Base-by-base conservation (phyloP, 1,139 yeast genomes). In the Protomyces inundatus region DNA sequence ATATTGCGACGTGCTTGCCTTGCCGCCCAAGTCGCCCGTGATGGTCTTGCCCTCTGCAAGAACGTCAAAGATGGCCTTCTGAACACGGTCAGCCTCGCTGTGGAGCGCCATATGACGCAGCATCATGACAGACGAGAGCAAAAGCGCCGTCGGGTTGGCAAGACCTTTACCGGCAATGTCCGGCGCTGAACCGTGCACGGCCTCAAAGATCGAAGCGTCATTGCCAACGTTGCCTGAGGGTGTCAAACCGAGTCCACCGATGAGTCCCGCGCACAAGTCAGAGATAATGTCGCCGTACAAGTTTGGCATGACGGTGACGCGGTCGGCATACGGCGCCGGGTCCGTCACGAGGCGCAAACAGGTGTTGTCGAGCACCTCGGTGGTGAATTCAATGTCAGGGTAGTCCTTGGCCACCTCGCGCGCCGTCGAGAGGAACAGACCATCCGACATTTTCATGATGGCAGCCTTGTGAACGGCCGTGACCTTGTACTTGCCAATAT, bases 141-240 rank as follows among this genome's bases (percentile, higher is more conserved):
- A 82, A 76, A 93, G 80, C 68, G 98, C 98, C 69, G 98, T 93
- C 80, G 98, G 98, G 85, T 93, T 93, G 70, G 98, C 98, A 77
- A 88, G 84, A 75, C 96, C 89, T 79, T 87, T 87, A 73, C 95
- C 95, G 66, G 93, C 93, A 73, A 87, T 88, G 77, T 87, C 95
- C 70, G 95, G 95, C 69, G 93, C 95, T 67, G 97, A 89, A 77
- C 98, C 98, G 79, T 93, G 98, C 75, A 93, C 98, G 71, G 98
- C 98, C 83, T 93, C 98, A 77, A 93, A 93, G 76, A 93, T 91
- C 67, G 97, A 89, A 69, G 91, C 96, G 77, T 88, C 87, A 83
- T 90, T 90, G 81, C 98, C 98, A 90, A 93, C 90, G 84, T 93
- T 93, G 78, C 97, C 98, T 68, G 97, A 90, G 71, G 98, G 98